Conservation (phyloP, 148 eudicot species). For the Cornus suecica region DNA sequence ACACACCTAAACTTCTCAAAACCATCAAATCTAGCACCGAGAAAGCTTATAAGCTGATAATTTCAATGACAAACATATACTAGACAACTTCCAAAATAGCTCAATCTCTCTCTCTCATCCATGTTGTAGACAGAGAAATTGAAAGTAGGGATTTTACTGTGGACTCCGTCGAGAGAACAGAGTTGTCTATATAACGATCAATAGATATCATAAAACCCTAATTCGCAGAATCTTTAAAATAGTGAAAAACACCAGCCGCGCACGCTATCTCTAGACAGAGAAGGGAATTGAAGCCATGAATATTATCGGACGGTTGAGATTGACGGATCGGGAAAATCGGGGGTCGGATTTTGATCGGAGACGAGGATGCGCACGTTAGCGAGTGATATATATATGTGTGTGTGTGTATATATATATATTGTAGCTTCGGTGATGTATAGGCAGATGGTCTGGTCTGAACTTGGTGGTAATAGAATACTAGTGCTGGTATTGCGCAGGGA, state of each 20-base stretch:
- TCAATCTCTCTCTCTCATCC: constrained; percentile 3
- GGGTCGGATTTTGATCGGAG: background rate
- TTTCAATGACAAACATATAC: background rate
- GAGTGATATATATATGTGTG: background rate
- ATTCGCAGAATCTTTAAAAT: background rate
- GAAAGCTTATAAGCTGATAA: background rate
- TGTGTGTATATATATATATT: background rate
- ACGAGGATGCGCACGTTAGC: constrained; percentile 13
- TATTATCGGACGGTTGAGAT: background rate
- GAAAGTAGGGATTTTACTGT: constrained; percentile 15
- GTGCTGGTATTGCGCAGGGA: background rate
- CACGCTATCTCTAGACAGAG: background rate
- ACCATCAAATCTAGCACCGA: background rate
- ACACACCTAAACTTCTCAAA: background rate
- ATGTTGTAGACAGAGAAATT: constrained; percentile 9
- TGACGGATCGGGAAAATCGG: background rate
- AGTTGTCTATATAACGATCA: background rate
- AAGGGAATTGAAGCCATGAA: background rate
- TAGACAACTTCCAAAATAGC: constrained; percentile 39
- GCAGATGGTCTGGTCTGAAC: background rate
- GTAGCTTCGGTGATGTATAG: background rate
- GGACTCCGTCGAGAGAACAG: constrained; percentile 14
- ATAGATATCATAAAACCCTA: background rate
- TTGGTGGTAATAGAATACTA: background rate
- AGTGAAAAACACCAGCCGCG: background rate